phyloP scores from a whole-genome alignment of 2,329 filamentous ascomycete species.

The Colletotrichum acutatum region DNA sequence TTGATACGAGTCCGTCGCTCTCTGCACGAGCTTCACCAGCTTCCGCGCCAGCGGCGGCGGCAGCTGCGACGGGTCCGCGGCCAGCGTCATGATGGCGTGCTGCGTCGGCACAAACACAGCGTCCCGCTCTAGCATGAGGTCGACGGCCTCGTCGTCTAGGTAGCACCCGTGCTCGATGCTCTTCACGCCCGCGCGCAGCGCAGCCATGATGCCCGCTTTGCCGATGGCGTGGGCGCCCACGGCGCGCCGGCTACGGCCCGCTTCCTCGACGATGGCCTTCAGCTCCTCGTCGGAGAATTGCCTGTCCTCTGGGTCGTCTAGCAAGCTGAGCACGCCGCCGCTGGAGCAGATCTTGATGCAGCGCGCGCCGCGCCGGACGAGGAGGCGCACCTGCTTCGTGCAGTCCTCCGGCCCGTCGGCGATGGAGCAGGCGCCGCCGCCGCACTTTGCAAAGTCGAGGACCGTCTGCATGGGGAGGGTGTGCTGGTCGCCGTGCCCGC shows the following conservation, averaged over 20 bases:
- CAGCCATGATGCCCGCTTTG: conserved; percentile 58
- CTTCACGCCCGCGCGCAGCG: conserved; percentile 53
- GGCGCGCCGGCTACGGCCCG: conserved; percentile 48
- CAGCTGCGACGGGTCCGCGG: conserved; percentile 46
- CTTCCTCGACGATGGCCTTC: conserved; percentile 55
- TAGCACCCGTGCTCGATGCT: conserved; percentile 62
- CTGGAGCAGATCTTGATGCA: conserved; percentile 59
- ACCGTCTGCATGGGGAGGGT: conserved; percentile 48
- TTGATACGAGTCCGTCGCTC: conserved; percentile 45
- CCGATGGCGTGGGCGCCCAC: conserved; percentile 58
- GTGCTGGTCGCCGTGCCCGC: conserved; percentile 60
- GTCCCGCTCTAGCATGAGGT: conserved; percentile 56
- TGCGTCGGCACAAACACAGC: conserved; percentile 57
- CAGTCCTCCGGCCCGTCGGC: conserved; percentile 60
- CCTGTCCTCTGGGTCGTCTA: conserved; percentile 54
- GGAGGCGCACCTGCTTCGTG: conserved; percentile 51
- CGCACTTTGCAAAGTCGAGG: conserved; percentile 44
- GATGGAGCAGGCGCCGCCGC: conserved; percentile 46
- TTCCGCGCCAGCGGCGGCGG: conserved; percentile 49
- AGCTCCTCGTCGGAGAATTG: conserved; percentile 58
- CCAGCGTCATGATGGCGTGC: conserved; percentile 52
- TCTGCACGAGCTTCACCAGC: conserved; percentile 48
- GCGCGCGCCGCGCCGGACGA: conserved; percentile 57
- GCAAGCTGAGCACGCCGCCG: conserved; percentile 55
- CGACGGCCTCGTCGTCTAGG: conserved; percentile 56